A percentile compares a stretch with the other conserved stretches of the same genome.
phyloP scores from a whole-genome alignment of 2,329 filamentous ascomycete species.

The Tolypocladium pustulatum region DNA sequence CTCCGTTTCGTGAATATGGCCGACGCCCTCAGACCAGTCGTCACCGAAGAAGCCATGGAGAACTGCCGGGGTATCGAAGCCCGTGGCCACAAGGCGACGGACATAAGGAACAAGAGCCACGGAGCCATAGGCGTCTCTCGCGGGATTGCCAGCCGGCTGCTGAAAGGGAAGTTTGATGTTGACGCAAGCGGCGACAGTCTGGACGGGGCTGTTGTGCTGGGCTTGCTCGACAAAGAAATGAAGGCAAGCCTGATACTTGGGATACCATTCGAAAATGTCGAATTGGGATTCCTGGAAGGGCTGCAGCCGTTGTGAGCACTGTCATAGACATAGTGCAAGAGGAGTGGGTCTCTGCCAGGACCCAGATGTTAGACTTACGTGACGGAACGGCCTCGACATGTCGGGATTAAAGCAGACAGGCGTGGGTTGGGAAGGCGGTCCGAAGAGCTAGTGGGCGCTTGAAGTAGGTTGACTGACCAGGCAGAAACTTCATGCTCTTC shows the following conservation, averaged over 20 bases:
- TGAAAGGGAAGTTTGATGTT: constrained; percentile 91
- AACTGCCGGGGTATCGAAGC: constrained; percentile 78
- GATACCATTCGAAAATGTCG: constrained; percentile 89
- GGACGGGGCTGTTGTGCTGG: constrained; percentile 71
- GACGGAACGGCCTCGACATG: constrained; percentile 9
- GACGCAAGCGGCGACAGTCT: constrained; percentile 80
- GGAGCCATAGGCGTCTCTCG: constrained; percentile 37
- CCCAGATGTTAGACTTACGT: constrained; percentile 7
- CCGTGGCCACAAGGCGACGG: constrained; percentile 79
- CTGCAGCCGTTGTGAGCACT: constrained; percentile 14
- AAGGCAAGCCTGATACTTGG: constrained; percentile 80
- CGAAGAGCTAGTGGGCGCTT: neutral
- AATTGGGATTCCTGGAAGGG: constrained; percentile 42
- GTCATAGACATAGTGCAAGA: neutral
- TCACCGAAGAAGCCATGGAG: constrained; percentile 96
- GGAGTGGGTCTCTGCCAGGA: neutral
- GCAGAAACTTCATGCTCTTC: neutral
- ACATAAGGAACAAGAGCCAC: constrained; percentile 67
- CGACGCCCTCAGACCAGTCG: constrained; percentile 72
- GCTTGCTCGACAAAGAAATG: constrained; percentile 87
- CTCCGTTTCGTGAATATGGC: constrained; percentile 77
- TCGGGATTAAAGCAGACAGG: neutral
- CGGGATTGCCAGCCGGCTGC: constrained; percentile 30
- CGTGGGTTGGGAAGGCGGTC: neutral
- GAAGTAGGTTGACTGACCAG: neutral